Percentiles rank a stretch among this genome's conserved stretches.
Conservation (phyloP, 1,284 basidiomycete genomes). For the Melampsora americana region DNA sequence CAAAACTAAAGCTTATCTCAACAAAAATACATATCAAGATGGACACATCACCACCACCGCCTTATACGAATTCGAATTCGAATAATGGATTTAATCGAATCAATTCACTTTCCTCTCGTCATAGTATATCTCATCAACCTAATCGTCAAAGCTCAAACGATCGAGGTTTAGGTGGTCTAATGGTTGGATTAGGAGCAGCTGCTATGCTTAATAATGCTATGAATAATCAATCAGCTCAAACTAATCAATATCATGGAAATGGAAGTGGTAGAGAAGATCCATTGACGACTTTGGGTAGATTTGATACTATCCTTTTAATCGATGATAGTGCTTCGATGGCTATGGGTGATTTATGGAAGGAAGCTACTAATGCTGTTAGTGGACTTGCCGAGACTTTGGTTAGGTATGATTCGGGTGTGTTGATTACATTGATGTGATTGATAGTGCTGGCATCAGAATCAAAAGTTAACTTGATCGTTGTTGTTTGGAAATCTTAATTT, state of each 20-base stretch:
- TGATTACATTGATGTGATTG: not conserved
- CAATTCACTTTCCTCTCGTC: too few species aligned
- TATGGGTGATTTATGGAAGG: constrained; percentile 22
- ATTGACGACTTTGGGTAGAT: constrained; percentile 29
- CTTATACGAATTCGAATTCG: not conserved
- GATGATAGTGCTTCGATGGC: constrained; percentile 40
- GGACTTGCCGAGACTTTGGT: constrained; percentile 29
- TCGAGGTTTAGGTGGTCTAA: constrained; percentile 31
- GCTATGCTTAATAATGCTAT: constrained; percentile 23
- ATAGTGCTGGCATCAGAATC: not conserved
- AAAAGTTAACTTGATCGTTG: not conserved
- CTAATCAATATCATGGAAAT: not conserved
- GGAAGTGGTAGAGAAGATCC: constrained; percentile 20
- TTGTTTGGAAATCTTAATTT: not conserved
- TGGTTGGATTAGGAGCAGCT: constrained; percentile 36
- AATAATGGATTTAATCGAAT: too few species aligned
- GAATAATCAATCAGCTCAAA: not conserved
- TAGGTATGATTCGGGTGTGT: constrained; percentile 31
- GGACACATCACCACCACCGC: not conserved
- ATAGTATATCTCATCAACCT: not conserved
- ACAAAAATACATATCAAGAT: not conserved
- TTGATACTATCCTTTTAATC: constrained; percentile 40
- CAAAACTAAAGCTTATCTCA: not conserved
- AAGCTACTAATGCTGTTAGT: constrained; percentile 28
- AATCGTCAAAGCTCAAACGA: not conserved